Evolutionary conservation across 2,329 filamentous ascomycete species (phyloP).

Genomic region (Madurella fahalii): DNA sequence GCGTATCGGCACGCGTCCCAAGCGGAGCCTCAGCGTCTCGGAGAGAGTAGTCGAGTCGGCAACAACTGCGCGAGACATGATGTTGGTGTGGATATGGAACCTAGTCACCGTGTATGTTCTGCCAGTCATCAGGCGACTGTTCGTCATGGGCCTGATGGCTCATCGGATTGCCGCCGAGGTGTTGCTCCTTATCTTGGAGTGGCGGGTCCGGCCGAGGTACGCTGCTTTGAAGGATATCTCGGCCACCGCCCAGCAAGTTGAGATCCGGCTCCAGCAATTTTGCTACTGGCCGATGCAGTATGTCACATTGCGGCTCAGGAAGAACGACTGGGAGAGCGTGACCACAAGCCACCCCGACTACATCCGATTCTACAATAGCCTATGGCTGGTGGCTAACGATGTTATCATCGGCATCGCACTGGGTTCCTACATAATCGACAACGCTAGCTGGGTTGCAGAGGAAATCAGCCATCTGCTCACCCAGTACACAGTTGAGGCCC

Average conservation of each 20-base stretch:
- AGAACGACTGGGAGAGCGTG: slow-evolving; percentile 91
- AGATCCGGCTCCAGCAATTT: slow-evolving; percentile 95
- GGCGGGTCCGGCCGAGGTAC: slow-evolving; percentile 70
- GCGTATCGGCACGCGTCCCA: slow-evolving; percentile 75
- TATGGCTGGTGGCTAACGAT: slow-evolving; percentile 98
- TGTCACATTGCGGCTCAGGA: slow-evolving; percentile 80
- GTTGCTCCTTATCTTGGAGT: slow-evolving; percentile 76
- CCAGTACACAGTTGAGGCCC: slow-evolving; percentile 80
- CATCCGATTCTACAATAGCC: slow-evolving; percentile 96
- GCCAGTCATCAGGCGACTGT: slow-evolving; percentile 67
- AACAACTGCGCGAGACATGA: slow-evolving; percentile 74
- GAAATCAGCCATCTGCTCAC: slow-evolving; percentile 73
- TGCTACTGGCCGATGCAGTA: slow-evolving; percentile 99
- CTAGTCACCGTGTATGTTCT: slow-evolving; percentile 71
- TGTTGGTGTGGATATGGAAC: slow-evolving; percentile 65
- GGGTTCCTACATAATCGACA: slow-evolving; percentile 95
- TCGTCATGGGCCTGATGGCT: slow-evolving; percentile 73
- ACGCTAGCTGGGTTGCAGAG: slow-evolving; percentile 76
- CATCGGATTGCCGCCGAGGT: slow-evolving; percentile 79
- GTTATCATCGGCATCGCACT: slow-evolving; percentile 97
- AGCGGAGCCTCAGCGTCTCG: slow-evolving; percentile 84
- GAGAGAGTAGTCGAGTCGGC: slow-evolving; percentile 94
- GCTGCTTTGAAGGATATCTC: slow-evolving; percentile 93
- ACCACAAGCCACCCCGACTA: slow-evolving; percentile 96
- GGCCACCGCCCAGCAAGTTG: slow-evolving; percentile 93